A percentile compares a stretch with the other conserved stretches of the same genome.
Conservation (phyloP, 1,284 basidiomycete species). For the Ustilago trichophora region DNA sequence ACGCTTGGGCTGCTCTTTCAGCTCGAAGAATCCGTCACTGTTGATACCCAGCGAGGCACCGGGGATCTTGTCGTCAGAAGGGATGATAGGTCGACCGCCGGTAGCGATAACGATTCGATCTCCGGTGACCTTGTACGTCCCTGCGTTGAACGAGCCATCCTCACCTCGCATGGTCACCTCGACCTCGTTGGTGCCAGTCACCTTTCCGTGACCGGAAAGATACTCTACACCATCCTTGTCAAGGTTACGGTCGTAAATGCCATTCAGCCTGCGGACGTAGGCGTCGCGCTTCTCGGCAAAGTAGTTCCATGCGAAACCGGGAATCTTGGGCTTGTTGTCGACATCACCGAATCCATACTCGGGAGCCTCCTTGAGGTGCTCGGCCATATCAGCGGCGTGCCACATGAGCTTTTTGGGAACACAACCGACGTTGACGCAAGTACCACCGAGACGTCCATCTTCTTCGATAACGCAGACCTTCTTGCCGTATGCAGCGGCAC, state of each 20-base stretch:
- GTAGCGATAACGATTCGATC: slow-evolving; percentile 74
- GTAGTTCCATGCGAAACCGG: slow-evolving; percentile 82
- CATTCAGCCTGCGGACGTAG: slow-evolving; percentile 89
- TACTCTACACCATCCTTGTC: slow-evolving; percentile 88
- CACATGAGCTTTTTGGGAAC: slow-evolving; percentile 86
- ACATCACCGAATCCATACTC: slow-evolving; percentile 77
- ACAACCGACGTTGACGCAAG: slow-evolving; percentile 87
- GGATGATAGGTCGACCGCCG: slow-evolving; percentile 84
- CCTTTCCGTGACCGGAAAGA: slow-evolving; percentile 78
- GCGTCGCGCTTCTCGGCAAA: slow-evolving; percentile 95
- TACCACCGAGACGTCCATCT: slow-evolving; percentile 83
- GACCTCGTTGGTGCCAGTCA: slow-evolving; percentile 60
- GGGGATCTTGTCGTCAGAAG: slow-evolving; percentile 81
- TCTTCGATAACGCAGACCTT: slow-evolving; percentile 91
- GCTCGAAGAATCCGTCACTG: slow-evolving; percentile 96
- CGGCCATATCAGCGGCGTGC: slow-evolving; percentile 89
- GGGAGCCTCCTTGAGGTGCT: slow-evolving; percentile 78
- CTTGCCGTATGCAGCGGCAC: slow-evolving; percentile 90
- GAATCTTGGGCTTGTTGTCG: slow-evolving; percentile 62
- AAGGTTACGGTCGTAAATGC: slow-evolving; percentile 84
- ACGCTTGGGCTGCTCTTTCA: slow-evolving; percentile 87
- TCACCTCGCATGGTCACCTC: slow-evolving; percentile 57
- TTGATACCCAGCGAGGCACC: slow-evolving; percentile 88
- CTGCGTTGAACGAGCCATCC: slow-evolving; percentile 70
- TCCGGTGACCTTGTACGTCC: slow-evolving; percentile 61